A percentile compares a stretch with the other conserved stretches of the same genome.
Evolutionary conservation across 2,329 filamentous ascomycete genomes (phyloP).

Genomic region (Fusarium subtropicale): DNA sequence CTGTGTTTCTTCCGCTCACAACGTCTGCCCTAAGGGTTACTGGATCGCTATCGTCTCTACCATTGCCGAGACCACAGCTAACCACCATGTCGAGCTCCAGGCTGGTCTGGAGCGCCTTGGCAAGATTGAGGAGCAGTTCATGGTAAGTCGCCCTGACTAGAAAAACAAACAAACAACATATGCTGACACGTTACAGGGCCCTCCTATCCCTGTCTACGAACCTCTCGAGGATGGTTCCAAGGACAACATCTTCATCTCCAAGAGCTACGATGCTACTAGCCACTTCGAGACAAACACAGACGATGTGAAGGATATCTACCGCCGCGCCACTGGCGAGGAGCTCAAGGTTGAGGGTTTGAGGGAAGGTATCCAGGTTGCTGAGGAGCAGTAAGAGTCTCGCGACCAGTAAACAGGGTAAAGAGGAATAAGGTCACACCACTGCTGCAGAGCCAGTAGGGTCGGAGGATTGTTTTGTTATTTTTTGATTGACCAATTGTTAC

Average conservation of each 20-base stretch:
- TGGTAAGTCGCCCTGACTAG: slow-evolving; percentile 64
- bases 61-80: slow-evolving; percentile 89
- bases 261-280: slow-evolving; percentile 97
- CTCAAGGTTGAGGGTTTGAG: slow-evolving; percentile 88
- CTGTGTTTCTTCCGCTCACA: slow-evolving; percentile 94
- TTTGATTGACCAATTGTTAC: slow-evolving; percentile 14
- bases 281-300: slow-evolving; percentile 95
- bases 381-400: slow-evolving; percentile 63
- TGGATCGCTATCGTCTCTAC: slow-evolving; percentile 99
- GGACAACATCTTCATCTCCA: slow-evolving; percentile 97
- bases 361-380: slow-evolving; percentile 79
- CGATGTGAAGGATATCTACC: slow-evolving; percentile 95
- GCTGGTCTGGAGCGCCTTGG: slow-evolving; percentile 93
- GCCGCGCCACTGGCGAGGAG: slow-evolving; percentile 83
- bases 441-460: slow-evolving; percentile 15
- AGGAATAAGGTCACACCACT: slow-evolving; percentile 25
- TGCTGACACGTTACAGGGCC: slow-evolving; percentile 59
- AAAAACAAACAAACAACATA: not conserved
- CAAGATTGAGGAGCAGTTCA: slow-evolving; percentile 95
- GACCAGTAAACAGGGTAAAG: slow-evolving; percentile 10
- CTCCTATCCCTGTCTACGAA: slow-evolving; percentile 94
- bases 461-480: slow-evolving; percentile 31
- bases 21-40: slow-evolving; percentile 98
- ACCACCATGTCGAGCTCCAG: slow-evolving; percentile 96
- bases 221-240: slow-evolving; percentile 83